Base-by-base conservation (phyloP, 441 rosid species). In the Syzygium malaccense region DNA sequence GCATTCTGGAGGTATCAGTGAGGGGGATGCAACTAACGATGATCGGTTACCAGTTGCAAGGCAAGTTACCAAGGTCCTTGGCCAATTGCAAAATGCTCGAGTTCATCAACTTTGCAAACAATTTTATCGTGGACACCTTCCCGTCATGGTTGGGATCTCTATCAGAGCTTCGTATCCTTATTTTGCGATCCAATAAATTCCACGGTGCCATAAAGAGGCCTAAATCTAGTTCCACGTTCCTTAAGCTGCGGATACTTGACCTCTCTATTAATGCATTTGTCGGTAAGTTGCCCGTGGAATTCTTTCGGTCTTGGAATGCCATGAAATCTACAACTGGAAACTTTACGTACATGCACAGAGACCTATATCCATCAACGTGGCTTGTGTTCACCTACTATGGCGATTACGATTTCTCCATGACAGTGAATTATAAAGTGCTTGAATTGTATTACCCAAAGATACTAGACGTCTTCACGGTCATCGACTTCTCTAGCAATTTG, bases 331-430 rank as follows among this genome's bases (percentile, higher is more conserved):
- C 5, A 7, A 41, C 45, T 41, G 7, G 14, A 57, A 23, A 57
- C 62, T 57, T 57, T 23, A 25, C 62, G 3, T 57, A 9, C 62
- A 57, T 57, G 60, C 60, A 56, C 9, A 3, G 28, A 56, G 2
- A 23, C 13, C 60, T 8, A 23, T 2, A 0, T 2, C 60, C 28
- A 1, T 1, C 9, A 7, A 0, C 1, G 11, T 56, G 4, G 13
- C 4, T 8, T 23, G 0, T 0, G 23, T 3, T 7, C 60, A 56
- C 26, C 28, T 56, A 56, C 26, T 56, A 20, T 56, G 26, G 60
- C 4, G 4, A 56, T 20, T 56, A 18, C 2, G 60, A 20, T 20
- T 56, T 56, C 60, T 20, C 12, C 60, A 56, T 56, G 60, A 56
- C 28, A 8, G 60, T 23, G 23, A 8, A 23, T 56, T 56, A 56